These are phyloP conservation scores for Russula foetens DNA, from an alignment of 768 basidiomycete species.

Conservation along the genomic window DNA sequence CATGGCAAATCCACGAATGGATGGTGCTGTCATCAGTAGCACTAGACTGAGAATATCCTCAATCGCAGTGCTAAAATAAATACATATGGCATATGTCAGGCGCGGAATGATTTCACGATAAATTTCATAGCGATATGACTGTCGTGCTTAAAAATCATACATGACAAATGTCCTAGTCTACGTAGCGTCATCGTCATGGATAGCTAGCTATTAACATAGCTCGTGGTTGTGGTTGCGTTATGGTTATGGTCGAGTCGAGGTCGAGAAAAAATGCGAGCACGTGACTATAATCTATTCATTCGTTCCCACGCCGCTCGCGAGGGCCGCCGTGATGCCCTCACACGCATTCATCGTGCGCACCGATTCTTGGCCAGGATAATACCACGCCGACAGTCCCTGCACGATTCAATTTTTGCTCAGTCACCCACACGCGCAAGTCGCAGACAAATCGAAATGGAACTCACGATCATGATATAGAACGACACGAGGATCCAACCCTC, in stretches of 20 bases:
- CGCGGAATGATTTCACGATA: no score
- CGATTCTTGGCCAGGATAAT: slow-evolving; percentile 51
- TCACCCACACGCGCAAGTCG: neutral
- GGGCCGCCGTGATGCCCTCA: slow-evolving; percentile 31
- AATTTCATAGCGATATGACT: neutral
- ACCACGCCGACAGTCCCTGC: slow-evolving; percentile 61
- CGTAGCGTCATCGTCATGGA: no score
- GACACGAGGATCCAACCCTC: slow-evolving; percentile 60
- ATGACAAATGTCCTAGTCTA: no score
- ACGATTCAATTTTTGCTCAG: neutral
- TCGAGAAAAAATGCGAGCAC: neutral
- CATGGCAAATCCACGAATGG: no score
- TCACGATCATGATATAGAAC: slow-evolving; percentile 61
- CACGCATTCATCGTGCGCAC: slow-evolving; percentile 38
- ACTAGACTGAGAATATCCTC: no score
- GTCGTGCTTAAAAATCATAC: no score
- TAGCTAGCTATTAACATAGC: no score
- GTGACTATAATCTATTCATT: neutral
- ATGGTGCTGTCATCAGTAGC: no score
- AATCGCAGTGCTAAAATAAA: no score
- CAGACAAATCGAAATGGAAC: slow-evolving; percentile 15
- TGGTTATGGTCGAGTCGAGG: no score
- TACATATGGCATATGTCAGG: no score
- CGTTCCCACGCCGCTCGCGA: slow-evolving; percentile 18
- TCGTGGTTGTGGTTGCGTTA: no score